A percentile compares a stretch with the other conserved stretches of the same genome.
phyloP scores from a whole-genome alignment of 2,329 filamentous ascomycete species.

The Didymella lethalis region DNA sequence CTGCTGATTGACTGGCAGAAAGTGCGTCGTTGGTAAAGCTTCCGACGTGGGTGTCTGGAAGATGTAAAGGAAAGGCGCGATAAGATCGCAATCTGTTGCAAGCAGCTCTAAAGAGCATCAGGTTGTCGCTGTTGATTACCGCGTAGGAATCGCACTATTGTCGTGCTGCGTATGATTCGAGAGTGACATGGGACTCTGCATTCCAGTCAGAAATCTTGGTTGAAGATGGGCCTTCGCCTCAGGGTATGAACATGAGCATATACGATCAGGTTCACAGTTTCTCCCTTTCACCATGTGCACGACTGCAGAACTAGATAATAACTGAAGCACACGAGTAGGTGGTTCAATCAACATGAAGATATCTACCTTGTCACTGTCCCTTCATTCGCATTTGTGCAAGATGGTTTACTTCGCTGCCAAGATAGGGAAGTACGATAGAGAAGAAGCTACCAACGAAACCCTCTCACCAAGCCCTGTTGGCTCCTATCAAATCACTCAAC shows the following conservation, averaged over 20 bases:
- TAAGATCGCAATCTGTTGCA: neutral
- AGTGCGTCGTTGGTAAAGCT: neutral
- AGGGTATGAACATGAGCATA: neutral
- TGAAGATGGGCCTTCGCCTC: neutral
- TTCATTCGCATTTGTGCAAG: neutral
- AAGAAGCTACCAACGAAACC: neutral
- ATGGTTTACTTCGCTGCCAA: neutral
- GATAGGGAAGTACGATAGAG: neutral
- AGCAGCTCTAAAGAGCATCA: neutral
- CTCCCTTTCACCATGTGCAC: neutral
- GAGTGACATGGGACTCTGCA: neutral
- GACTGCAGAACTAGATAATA: neutral
- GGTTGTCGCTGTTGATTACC: too few relatives aligned
- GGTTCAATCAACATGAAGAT: neutral
- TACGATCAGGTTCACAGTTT: too few relatives aligned
- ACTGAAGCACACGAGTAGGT: neutral
- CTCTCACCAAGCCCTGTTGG: neutral
- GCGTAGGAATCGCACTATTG: too few relatives aligned
- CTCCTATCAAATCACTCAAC: neutral
- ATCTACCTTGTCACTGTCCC: neutral
- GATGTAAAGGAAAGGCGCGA: neutral
- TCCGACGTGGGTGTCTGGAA: neutral
- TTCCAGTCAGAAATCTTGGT: neutral
- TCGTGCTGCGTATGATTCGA: neutral
- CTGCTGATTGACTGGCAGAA: neutral